These are phyloP conservation scores for Boletus barrowsii DNA, from an alignment of 768 basidiomycete genomes.

Conservation along the genomic window DNA sequence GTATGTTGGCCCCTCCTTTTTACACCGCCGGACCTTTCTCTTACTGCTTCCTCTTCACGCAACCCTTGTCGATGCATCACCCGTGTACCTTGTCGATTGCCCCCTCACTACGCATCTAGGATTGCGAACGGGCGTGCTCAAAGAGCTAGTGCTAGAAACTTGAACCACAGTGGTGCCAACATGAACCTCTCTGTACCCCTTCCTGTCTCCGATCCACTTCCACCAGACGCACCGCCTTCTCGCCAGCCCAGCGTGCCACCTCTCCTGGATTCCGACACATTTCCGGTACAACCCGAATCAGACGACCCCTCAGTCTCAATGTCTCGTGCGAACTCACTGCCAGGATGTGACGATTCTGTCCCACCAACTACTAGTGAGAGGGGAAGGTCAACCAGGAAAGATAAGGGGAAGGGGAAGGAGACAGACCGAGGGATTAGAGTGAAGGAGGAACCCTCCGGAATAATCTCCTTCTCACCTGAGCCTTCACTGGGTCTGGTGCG, in stretches of 20 bases:
- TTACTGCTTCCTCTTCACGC: slow-evolving; percentile 20
- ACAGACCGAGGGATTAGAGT: slow-evolving; percentile 36
- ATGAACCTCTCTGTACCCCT: slow-evolving; percentile 28
- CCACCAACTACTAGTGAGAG: slow-evolving; percentile 23
- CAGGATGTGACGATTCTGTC: slow-evolving; percentile 28
- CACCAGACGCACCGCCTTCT: slow-evolving; percentile 40
- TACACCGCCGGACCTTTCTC: slow-evolving; percentile 20
- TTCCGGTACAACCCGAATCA: slow-evolving; percentile 54
- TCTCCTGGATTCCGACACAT: slow-evolving; percentile 50
- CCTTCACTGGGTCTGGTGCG: slow-evolving; percentile 36
- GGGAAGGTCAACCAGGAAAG: slow-evolving; percentile 31
- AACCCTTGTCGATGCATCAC: slow-evolving; percentile 29
- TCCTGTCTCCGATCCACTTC: slow-evolving; percentile 35
- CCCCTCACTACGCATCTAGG: slow-evolving; percentile 34
- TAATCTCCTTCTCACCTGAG: slow-evolving; percentile 37
- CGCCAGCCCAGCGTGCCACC: slow-evolving; percentile 37
- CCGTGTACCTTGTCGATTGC: slow-evolving; percentile 3
- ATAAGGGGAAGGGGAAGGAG: slow-evolving; percentile 51
- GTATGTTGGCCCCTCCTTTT: slow-evolving; percentile 44
- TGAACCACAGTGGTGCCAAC: slow-evolving; percentile 45
- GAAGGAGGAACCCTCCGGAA: slow-evolving; percentile 43
- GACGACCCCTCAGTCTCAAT: slow-evolving; percentile 49
- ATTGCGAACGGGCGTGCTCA: slow-evolving; percentile 65
- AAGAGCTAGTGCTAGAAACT: slow-evolving; percentile 65
- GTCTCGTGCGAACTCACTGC: slow-evolving; percentile 61